phyloP scores from a whole-genome alignment of 2,329 filamentous ascomycete species.

The Didymella glomerata region DNA sequence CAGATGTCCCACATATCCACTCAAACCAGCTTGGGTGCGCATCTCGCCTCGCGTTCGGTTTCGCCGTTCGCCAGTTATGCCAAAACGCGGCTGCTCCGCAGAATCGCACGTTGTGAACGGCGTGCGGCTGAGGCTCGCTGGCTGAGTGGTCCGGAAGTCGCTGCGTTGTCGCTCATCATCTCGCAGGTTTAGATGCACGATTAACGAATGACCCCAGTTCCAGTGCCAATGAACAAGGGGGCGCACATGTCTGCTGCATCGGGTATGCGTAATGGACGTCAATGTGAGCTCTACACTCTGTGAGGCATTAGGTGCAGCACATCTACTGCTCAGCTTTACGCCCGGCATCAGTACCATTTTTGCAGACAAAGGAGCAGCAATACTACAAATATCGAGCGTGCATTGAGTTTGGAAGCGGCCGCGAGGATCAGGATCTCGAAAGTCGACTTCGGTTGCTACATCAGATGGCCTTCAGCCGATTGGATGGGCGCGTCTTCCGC shows the following conservation, averaged over 20 bases:
- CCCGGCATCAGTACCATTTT: not conserved
- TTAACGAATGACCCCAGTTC: slow-evolving; percentile 4
- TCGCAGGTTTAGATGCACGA: slow-evolving; percentile 1
- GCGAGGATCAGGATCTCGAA: slow-evolving; percentile 6
- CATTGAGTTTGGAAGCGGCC: slow-evolving; percentile 5
- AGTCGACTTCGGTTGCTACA: not conserved
- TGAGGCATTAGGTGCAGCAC: not conserved
- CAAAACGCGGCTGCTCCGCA: not conserved
- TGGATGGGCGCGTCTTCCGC: slow-evolving; percentile 9
- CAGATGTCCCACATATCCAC: not conserved
- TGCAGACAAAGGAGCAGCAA: not conserved
- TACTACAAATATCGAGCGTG: not conserved
- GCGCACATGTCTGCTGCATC: slow-evolving; percentile 5
- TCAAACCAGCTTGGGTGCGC: too few species aligned
- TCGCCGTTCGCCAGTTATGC: not conserved
- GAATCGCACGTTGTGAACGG: not conserved
- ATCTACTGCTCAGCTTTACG: not conserved
- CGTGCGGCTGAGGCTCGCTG: slow-evolving; percentile 3
- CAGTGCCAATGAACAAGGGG: slow-evolving; percentile 1
- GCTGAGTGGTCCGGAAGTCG: slow-evolving; percentile 4
- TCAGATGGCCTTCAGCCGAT: slow-evolving; percentile 1
- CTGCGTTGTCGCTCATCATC: slow-evolving; percentile 9
- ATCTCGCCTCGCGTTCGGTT: not conserved
- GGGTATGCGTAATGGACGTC: slow-evolving; percentile 14
- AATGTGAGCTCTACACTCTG: slow-evolving; percentile 4